A percentile compares a stretch with the other conserved stretches of the same genome.
Evolutionary conservation across 768 basidiomycete genomes (phyloP).

Genomic region (Mycena vulgaris): DNA sequence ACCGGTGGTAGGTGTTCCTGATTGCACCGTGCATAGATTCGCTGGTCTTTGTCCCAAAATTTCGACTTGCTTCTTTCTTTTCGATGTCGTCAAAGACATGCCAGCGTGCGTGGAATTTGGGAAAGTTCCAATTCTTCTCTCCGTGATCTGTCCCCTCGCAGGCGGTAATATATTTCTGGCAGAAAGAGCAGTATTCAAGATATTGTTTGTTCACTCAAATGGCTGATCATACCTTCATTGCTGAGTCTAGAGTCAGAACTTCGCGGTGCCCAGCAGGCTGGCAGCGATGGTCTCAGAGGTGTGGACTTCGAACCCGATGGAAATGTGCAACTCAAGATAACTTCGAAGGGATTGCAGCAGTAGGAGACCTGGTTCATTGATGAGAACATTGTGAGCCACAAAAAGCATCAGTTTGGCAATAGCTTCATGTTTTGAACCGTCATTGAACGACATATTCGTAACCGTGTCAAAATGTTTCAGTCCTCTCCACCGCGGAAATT

Average conservation of each 20-base stretch:
- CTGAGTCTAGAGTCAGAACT: constrained; percentile 33
- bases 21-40: no score
- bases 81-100: constrained; percentile 38
- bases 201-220: background rate
- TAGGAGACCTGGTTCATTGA: no score
- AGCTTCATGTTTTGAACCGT: constrained; percentile 55
- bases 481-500: constrained; percentile 51
- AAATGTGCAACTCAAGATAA: constrained; percentile 50
- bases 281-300: no score
- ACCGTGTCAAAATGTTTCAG: no score
- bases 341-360: no score
- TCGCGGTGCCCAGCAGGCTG: no score
- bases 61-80: constrained; percentile 29
- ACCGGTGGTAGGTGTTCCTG: no score
- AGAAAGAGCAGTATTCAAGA: background rate
- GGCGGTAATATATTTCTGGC: background rate
- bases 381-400: no score
- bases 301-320: constrained; percentile 49
- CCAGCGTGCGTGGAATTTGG: background rate
- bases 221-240: constrained; percentile 43
- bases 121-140: constrained; percentile 44
- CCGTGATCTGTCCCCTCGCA: background rate
- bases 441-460: constrained; percentile 47
- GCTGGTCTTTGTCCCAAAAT: no score
- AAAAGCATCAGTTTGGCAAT: constrained; percentile 52